A percentile compares a stretch with the other conserved stretches of the same genome.
phyloP scores from a whole-genome alignment of 768 basidiomycete genomes.

The Termitomyces titanicus region DNA sequence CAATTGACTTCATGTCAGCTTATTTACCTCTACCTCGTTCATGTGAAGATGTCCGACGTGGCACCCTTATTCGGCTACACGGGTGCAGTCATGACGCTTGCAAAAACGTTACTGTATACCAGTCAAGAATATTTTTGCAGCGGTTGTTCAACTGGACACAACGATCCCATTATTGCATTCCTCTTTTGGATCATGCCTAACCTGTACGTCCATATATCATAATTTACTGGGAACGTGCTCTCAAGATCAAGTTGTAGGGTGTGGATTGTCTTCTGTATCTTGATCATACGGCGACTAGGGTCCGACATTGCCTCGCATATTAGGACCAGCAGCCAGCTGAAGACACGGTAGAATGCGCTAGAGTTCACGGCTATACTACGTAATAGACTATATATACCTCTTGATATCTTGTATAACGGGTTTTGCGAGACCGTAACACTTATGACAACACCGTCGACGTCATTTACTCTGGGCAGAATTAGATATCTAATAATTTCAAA shows the following conservation, averaged over 20 bases:
- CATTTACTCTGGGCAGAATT: neutral
- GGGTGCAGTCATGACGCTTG: conserved; percentile 65
- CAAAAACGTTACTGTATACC: conserved; percentile 74
- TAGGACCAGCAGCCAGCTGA: conserved; percentile 11
- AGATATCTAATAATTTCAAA: neutral
- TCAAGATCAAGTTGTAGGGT: conserved; percentile 18
- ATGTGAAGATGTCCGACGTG: conserved; percentile 41
- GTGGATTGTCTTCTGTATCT: conserved; percentile 28
- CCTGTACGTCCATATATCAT: conserved; percentile 41
- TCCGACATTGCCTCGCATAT: conserved; percentile 26
- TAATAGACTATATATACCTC: conserved; percentile 8
- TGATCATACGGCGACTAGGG: conserved; percentile 33
- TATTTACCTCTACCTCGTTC: conserved; percentile 60
- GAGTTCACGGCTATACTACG: conserved; percentile 9
- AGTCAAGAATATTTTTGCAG: conserved; percentile 70
- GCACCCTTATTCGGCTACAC: conserved; percentile 75
- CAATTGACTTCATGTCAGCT: conserved; percentile 24
- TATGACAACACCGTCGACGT: conserved; percentile 1
- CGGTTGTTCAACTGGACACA: conserved; percentile 64
- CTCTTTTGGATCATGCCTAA: conserved; percentile 70
- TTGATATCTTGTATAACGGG: neutral
- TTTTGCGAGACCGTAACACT: neutral
- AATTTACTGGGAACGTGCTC: neutral
- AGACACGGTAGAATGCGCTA: conserved; percentile 14
- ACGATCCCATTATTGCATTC: conserved; percentile 42